Base-by-base conservation (phyloP, 1,284 basidiomycete genomes). In the Heterobasidion parviporum region DNA sequence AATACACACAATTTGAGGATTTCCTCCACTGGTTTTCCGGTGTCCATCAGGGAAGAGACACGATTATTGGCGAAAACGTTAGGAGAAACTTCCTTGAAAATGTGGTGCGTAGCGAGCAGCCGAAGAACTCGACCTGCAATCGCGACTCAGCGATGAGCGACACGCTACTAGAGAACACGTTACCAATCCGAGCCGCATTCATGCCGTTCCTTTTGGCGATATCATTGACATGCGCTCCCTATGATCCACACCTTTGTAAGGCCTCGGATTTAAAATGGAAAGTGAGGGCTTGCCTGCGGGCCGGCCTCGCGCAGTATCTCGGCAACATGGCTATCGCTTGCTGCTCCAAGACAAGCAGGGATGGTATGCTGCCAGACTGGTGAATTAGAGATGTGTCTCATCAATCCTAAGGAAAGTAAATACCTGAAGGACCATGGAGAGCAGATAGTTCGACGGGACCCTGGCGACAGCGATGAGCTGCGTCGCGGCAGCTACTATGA, bases 31-130 rank as follows among this genome's bases (percentile, higher is more conserved):
- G 65, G 56, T 53, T 66, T 68, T 2, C 65, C 65, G 3, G 65
- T 63, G 53, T 70, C 69, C 35, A 72, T 50, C 8, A 53, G 54
- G 8, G 61, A 58, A 1, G 70, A 67, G n/a, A 63, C 53, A 6
- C 65, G 64, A 53, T 70, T 72, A 60, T 68, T 64, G 7, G 65
- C 63, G 49, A 70, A 72, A 4, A 67, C 63, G 52, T 70, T 66
- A 2, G 67, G 68, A 10, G 58, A 54, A 9, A 67, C 61, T 38
- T 70, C 68, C 1, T 60, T 56, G 46, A 67, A 63, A 54, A 65
- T 62, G 55, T 69, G 68, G 20, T 63, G 57, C 6, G 64, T 65
- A 5, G 67, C 65, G 6, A 70, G 64, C 8, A 67, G 48, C 4
- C 68, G 64, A 8, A 70, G 54, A 3, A 67, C 56, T 12, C 66